Evolutionary conservation across 495 filamentous ascomycete species (phyloP), one percentile per base, ranked within the genome.

Genomic region (Aspergillus panamensis): DNA sequence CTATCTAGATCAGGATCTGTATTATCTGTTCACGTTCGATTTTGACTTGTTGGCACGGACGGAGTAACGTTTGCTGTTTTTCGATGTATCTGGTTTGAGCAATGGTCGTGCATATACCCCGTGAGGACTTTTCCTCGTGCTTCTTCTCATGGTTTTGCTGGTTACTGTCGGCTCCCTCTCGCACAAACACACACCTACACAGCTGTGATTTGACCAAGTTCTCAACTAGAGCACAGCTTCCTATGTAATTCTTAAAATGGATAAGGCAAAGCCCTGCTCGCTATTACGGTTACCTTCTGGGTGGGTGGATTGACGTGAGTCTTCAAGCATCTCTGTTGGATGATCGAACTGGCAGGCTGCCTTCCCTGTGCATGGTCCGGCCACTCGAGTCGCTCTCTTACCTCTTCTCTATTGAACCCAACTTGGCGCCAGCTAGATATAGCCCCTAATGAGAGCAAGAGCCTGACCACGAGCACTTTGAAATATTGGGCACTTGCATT

Each of bases 281-380:
- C 25, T 2, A 25, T 25, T 25, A 25, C 5, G 25, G 25, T 25
- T 25, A 25, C 25, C 25, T 5, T 25, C 25, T 2, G 25, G 25
- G n/a, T 19, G 4, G 20, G 17, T 20, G 8, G 16, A 10, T 45
- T 21, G 16, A 20, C 16, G 6, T n/a, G n/a, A n/a, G n/a, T 45
- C 42, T 45, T 20, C 42, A 16, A 20, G 7, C 7, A 21, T 17
- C n/a, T 9, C 31, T 49, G 21, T 49, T 51, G 35, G 48, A 51
- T 51, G 31, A 16, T 17, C 35, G 48, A 51, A 31, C 13, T 51
- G 48, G 48, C 48, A 19, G 48, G 48, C 25, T 31, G 17, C 48
- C 29, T 51, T 19, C 19, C 9, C 42, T 16, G 42, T n/a, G 42
- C 16, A 45, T 45, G 42, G 16, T 7, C 42, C 42, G 9, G 6